Base-by-base conservation (phyloP, 108 stramenopile genomes). In the Stephanodiscus minutulus region DNA sequence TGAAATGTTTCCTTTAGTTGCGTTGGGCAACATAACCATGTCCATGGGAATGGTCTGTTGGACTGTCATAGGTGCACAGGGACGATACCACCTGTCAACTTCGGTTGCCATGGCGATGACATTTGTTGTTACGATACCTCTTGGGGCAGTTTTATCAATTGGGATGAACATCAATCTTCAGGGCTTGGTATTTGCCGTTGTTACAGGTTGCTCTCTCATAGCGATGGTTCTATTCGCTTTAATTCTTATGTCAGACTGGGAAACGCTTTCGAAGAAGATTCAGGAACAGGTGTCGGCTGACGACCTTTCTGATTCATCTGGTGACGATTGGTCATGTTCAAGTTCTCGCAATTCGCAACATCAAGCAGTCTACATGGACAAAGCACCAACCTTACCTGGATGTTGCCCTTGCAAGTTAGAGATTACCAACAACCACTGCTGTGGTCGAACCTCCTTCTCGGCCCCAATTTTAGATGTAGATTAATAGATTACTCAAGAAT, bases 41-140 rank as follows among this genome's bases (percentile, higher is more conserved):
- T 35, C 83, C 12, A 76, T 86, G 35, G 72, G 83, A 31, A 83
- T 84, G 68, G 68, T 86, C 5, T 78, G 61, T 10, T 90, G 89
- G 89, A 74, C 70, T 15, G 52, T 90, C 47, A 52, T 90, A 44
- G 89, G 89, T 5, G 82, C 89, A 11, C 89, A 90, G 66, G 86
- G 85, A 4, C 64, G 86, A 62, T 87, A 82, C 47, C 76, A 66
- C 27, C 36, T 90, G 31, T 86, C 86, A 17, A 87, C 86, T 1
- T 65, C 68, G 35, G 67, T 83, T 13, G 72, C 77, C 43, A 77
- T 84, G 61, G 47, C 77, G 11, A 74, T 72, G 20, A 69, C 82
- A 28, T 87, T 84, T 72, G 25, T 83, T 7, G 68, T 87, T 1
- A 85, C 89, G 28, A 70, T 90, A 57, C 89, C 89, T 7, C n/a